Conservation (phyloP, 2,329 filamentous ascomycete genomes). For the Sphaerostilbella broomeana region DNA sequence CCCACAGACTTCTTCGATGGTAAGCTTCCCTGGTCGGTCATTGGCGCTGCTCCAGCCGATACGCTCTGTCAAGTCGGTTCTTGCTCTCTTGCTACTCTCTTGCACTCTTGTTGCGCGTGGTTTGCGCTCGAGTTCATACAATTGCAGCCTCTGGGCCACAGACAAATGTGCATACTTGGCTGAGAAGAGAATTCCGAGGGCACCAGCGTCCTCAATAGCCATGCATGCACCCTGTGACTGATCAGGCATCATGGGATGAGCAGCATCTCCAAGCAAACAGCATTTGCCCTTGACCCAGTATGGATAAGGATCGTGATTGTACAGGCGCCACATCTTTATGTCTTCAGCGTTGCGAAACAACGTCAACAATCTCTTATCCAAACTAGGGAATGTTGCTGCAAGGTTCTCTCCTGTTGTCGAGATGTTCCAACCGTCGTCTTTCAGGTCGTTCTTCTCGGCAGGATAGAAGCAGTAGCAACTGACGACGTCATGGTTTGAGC, state of each 20-base stretch:
- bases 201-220: conserved; percentile 58
- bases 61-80: conserved; percentile 45
- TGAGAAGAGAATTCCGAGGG: conserved; percentile 52
- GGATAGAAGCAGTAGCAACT: conserved; percentile 64
- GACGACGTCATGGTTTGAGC: conserved; percentile 51
- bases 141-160: conserved; percentile 35
- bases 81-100: conserved; percentile 42
- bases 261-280: conserved; percentile 56
- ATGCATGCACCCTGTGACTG: conserved; percentile 61
- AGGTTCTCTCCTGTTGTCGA: conserved; percentile 47
- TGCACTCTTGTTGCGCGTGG: conserved; percentile 46
- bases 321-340: conserved; percentile 54
- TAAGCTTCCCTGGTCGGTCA: conserved; percentile 50
- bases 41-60: conserved; percentile 25
- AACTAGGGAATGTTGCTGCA: conserved; percentile 48
- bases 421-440: conserved; percentile 48
- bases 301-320: conserved; percentile 40
- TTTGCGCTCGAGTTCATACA: conserved; percentile 43
- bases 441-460: conserved; percentile 48
- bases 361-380: conserved; percentile 47
- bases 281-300: conserved; percentile 41
- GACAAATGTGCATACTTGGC: conserved; percentile 31
- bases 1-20: conserved; percentile 58
- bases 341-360: conserved; percentile 53
- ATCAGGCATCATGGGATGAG: conserved; percentile 61